Evolutionary conservation across 768 basidiomycete species (phyloP).

Genomic region (Russula griseocarnosa): DNA sequence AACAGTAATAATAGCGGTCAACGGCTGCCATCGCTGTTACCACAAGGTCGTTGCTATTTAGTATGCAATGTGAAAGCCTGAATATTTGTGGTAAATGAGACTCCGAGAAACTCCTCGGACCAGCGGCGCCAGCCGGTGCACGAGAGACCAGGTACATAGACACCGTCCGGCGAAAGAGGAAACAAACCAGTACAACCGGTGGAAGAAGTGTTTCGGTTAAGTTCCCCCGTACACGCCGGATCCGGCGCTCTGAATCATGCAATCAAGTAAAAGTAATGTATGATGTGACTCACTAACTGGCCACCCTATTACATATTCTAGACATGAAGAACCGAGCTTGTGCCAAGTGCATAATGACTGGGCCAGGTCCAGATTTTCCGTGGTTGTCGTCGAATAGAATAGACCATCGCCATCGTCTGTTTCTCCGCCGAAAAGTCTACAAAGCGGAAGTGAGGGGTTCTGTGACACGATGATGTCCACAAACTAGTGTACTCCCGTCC

Average conservation of each 20-base stretch:
- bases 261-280: not conserved
- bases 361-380: not conserved
- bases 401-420: not conserved
- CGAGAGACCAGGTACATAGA: not conserved
- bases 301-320: not conserved
- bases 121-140: not conserved
- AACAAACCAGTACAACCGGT: not conserved
- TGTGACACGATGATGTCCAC: not conserved
- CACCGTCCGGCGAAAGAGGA: not conserved
- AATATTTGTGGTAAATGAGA: not conserved
- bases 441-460: not conserved
- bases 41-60: not conserved
- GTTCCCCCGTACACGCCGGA: not conserved
- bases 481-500: not conserved
- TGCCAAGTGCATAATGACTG: not conserved
- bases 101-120: not conserved
- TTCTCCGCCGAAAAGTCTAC: not conserved
- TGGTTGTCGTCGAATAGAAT: not conserved
- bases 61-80: not conserved
- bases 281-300: not conserved
- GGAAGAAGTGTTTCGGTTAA: not conserved
- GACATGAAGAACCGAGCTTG: not conserved
- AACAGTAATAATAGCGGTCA: not conserved
- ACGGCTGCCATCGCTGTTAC: not conserved
- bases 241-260: not conserved